These are phyloP conservation scores for Microascus cirrosus DNA, from an alignment of 2,329 filamentous ascomycete species.

Conservation along the genomic window DNA sequence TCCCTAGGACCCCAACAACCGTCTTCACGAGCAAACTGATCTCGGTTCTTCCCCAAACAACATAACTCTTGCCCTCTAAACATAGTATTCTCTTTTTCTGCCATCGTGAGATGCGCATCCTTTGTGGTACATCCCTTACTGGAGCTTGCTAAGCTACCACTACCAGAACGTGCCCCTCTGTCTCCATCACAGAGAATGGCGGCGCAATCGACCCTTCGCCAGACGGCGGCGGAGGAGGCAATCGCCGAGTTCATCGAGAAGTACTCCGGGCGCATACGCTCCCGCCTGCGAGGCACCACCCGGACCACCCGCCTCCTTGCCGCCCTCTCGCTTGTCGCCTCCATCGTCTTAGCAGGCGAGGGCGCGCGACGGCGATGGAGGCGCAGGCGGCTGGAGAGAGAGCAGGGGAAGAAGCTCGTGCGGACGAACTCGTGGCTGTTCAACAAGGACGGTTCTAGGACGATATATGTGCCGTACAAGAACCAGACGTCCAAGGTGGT, in stretches of 20 bases:
- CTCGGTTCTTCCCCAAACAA: neutral
- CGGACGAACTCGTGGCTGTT: conserved; percentile 85
- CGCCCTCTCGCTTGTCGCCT: conserved; percentile 62
- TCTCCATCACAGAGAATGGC: conserved; percentile 50
- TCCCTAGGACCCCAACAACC: neutral
- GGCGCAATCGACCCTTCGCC: conserved; percentile 72
- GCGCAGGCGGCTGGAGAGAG: conserved; percentile 62
- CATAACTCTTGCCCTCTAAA: neutral
- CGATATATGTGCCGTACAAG: conserved; percentile 90
- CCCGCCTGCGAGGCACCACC: conserved; percentile 52
- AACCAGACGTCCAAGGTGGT: conserved; percentile 80
- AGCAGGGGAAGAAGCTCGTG: conserved; percentile 71
- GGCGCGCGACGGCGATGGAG: conserved; percentile 72
- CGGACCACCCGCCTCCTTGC: conserved; percentile 63
- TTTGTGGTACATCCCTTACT: neutral
- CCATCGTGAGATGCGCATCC: neutral
- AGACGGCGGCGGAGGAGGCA: conserved; percentile 53
- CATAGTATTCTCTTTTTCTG: neutral
- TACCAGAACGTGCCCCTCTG: neutral
- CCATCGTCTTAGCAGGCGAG: conserved; percentile 70
- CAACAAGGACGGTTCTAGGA: conserved; percentile 89
- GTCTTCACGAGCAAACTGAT: neutral
- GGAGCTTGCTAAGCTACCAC: neutral
- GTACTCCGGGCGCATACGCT: conserved; percentile 41
- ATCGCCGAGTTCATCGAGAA: conserved; percentile 52